These are phyloP conservation scores for Ophiostoma sp. DNA, from an alignment of 2,329 filamentous ascomycete species.

Conservation along the genomic window DNA sequence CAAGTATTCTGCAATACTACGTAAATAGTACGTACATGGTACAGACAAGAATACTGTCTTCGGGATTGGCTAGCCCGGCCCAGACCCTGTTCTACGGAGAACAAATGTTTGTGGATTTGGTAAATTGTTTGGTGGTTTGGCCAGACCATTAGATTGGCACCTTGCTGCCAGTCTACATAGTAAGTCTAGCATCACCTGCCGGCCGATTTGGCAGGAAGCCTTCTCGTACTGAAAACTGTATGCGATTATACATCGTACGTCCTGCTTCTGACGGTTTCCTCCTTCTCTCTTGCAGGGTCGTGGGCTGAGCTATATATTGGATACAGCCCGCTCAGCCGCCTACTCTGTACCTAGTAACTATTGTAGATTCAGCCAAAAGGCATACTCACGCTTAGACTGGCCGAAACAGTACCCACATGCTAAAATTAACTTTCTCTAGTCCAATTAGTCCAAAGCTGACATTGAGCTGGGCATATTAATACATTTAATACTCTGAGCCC, in stretches of 20 bases:
- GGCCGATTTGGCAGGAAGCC: not conserved
- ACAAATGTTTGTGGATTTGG: not conserved
- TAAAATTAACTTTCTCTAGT: slow-evolving; percentile 18
- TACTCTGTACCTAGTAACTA: too few relatives aligned
- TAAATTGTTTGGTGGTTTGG: not conserved
- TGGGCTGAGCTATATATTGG: not conserved
- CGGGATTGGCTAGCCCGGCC: not conserved
- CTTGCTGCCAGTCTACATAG: too few relatives aligned
- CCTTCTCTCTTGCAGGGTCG: not conserved
- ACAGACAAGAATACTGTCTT: not conserved
- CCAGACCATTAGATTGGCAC: not conserved
- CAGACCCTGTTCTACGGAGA: not conserved
- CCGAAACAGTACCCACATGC: not conserved
- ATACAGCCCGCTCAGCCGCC: not conserved
- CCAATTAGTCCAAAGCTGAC: not conserved
- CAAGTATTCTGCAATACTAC: not conserved
- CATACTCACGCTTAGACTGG: not conserved
- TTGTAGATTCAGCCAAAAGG: slow-evolving; percentile 5
- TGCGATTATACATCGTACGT: too few relatives aligned
- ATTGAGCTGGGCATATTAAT: not conserved
- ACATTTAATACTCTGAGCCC: not conserved
- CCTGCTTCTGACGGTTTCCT: not conserved
- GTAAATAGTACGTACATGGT: too few relatives aligned
- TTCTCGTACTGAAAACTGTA: not conserved
- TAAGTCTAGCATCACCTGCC: not conserved